A percentile compares a stretch with the other conserved stretches of the same genome.
phyloP scores from a whole-genome alignment of 208 protist genomes.

The Leptomonas pyrrhocoris region DNA sequence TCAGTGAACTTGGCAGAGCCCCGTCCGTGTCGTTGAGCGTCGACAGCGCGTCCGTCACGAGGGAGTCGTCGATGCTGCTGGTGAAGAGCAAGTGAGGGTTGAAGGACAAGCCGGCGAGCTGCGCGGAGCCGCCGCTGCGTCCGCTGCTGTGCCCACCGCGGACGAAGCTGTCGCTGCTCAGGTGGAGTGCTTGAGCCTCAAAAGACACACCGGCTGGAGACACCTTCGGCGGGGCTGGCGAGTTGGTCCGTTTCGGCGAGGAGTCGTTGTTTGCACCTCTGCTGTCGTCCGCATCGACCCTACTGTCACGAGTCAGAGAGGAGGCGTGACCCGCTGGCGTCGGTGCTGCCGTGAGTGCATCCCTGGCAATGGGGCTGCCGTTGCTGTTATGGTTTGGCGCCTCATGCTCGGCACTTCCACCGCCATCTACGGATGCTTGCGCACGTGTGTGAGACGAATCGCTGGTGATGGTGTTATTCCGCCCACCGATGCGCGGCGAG shows the following conservation, averaged over 20 bases:
- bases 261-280: not conserved
- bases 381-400: not conserved
- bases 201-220: not conserved
- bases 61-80: slow-evolving; percentile 43
- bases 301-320: not conserved
- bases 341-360: slow-evolving; percentile 8
- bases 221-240: not conserved
- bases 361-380: not conserved
- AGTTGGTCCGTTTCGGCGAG: not conserved
- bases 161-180: not conserved
- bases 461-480: not conserved
- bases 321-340: not conserved
- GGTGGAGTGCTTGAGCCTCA: not conserved
- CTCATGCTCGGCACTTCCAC: not conserved
- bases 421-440: too few relatives aligned
- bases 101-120: slow-evolving; percentile 22
- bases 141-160: not conserved
- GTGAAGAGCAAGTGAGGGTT: slow-evolving; percentile 32
- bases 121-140: not conserved
- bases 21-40: slow-evolving; percentile 26
- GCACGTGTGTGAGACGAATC: not conserved
- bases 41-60: slow-evolving; percentile 41
- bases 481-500: not conserved
- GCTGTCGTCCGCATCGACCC: not conserved
- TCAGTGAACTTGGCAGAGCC: slow-evolving; percentile 51